Conservation (phyloP, 2,329 filamentous ascomycete genomes). For the Claviceps cyperi region DNA sequence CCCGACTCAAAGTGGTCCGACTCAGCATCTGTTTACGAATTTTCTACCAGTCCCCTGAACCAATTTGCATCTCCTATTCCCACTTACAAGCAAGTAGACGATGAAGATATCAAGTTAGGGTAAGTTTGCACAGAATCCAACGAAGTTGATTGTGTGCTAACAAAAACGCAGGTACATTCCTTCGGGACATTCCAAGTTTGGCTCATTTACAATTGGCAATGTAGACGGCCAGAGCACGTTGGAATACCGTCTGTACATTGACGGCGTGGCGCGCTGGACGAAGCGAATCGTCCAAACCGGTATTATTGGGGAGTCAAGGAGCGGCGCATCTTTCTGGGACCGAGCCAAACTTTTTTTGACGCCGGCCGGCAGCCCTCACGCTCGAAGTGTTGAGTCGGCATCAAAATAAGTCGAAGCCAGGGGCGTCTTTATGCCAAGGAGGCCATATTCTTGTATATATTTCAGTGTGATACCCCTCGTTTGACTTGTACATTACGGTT, state of each 20-base stretch:
- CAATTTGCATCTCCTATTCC: conserved; percentile 85
- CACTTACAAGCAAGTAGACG: conserved; percentile 69
- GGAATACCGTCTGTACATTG: conserved; percentile 68
- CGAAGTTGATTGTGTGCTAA: conserved; percentile 1
- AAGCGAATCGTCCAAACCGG: conserved; percentile 34
- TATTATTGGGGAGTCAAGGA: conserved; percentile 14
- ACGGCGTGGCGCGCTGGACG: conserved; percentile 69
- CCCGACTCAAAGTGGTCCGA: conserved; percentile 46
- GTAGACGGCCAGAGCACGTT: conserved; percentile 52
- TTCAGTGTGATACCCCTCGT: conserved; percentile 4
- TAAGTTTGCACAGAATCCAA: conserved; percentile 29
- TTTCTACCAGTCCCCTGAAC: conserved; percentile 77
- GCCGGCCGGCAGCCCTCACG: background rate
- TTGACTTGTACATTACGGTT: background rate
- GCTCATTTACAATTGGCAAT: conserved; percentile 55
- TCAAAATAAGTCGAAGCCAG: background rate
- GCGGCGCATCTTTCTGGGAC: conserved; percentile 32
- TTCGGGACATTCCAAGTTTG: conserved; percentile 79
- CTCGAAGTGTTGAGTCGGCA: background rate
- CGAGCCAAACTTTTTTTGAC: conserved; percentile 17
- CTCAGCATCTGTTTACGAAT: conserved; percentile 65
- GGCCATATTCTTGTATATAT: background rate
- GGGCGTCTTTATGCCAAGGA: too few relatives aligned
- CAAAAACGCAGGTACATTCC: conserved; percentile 49
- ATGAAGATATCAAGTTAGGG: conserved; percentile 73